Evolutionary conservation across 768 basidiomycete genomes (phyloP).

Genomic region (Krasilnikovozyma curviuscula): DNA sequence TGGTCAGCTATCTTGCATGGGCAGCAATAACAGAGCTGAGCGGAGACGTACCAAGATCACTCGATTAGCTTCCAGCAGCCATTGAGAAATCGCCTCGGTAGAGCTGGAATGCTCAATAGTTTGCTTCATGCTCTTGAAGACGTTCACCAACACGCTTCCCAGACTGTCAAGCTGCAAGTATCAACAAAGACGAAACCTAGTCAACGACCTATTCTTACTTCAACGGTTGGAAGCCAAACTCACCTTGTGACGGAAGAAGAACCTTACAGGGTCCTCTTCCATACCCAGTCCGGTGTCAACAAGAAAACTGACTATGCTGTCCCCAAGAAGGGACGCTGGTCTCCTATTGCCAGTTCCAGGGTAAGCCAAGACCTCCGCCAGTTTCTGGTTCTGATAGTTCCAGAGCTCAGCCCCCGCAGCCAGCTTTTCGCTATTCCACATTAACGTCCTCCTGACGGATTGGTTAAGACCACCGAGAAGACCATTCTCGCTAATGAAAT

Average conservation of each 20-base stretch:
- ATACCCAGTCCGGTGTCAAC: slow-evolving; percentile 35
- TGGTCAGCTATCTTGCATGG: background rate
- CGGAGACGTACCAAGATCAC: slow-evolving; percentile 41
- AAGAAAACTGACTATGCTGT: no score
- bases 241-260: slow-evolving; percentile 55
- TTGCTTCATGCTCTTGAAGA: slow-evolving; percentile 29
- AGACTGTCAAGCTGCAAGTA: slow-evolving; percentile 37
- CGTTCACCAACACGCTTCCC: slow-evolving; percentile 45
- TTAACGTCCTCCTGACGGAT: slow-evolving; percentile 50
- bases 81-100: slow-evolving; percentile 30
- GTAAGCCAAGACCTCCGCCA: slow-evolving; percentile 19
- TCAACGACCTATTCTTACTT: background rate
- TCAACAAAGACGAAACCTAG: background rate
- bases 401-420: slow-evolving; percentile 65
- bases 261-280: slow-evolving; percentile 57
- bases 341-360: no score
- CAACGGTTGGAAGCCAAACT: background rate
- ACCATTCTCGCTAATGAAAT: slow-evolving; percentile 71
- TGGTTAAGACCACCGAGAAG: slow-evolving; percentile 28
- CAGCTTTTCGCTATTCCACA: slow-evolving; percentile 68
- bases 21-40: background rate
- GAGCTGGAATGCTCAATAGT: slow-evolving; percentile 28
- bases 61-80: slow-evolving; percentile 48
- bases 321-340: no score
- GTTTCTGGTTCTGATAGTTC: slow-evolving; percentile 29